phyloP scores from a whole-genome alignment of 495 filamentous ascomycete genomes.

The Ramalina intermedia region DNA sequence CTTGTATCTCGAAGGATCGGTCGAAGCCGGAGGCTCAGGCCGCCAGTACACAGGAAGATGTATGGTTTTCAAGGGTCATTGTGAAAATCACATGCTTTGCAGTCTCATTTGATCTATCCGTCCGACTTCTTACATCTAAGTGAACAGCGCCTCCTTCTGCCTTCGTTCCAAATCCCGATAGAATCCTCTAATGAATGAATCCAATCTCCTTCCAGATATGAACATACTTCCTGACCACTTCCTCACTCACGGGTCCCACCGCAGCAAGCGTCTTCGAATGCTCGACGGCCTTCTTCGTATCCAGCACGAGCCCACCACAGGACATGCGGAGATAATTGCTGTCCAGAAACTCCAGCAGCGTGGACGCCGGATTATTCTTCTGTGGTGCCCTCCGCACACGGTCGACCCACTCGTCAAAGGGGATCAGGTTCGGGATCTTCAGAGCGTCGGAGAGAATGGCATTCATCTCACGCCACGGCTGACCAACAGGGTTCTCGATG shows the following conservation, averaged over 20 bases:
- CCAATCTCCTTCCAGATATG: slow-evolving; percentile 26
- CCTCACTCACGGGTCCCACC: slow-evolving; percentile 25
- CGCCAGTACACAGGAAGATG: too few species aligned
- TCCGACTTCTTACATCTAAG: too few species aligned
- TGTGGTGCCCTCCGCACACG: slow-evolving; percentile 23
- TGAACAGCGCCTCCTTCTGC: too few species aligned
- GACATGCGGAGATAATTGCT: slow-evolving; percentile 37
- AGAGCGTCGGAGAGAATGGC: slow-evolving; percentile 28
- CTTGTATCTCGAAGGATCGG: too few species aligned
- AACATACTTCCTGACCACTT: slow-evolving; percentile 27
- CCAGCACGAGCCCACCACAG: slow-evolving; percentile 35
- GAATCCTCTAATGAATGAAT: neutral
- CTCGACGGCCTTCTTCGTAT: slow-evolving; percentile 23
- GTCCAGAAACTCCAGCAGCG: slow-evolving; percentile 35
- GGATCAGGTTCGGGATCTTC: slow-evolving; percentile 27
- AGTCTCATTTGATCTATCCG: too few species aligned
- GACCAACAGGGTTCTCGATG: slow-evolving; percentile 33
- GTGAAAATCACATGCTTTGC: too few species aligned
- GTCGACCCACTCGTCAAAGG: slow-evolving; percentile 32
- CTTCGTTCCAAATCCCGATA: too few species aligned
- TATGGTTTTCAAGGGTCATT: too few species aligned
- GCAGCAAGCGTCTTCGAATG: slow-evolving; percentile 28
- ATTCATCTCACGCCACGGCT: slow-evolving; percentile 27
- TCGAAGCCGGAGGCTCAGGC: too few species aligned
- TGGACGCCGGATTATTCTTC: slow-evolving; percentile 31